Evolutionary conservation across 73 alveolate genomes (phyloP).

Genomic region (Tetrahymena thermophila): DNA sequence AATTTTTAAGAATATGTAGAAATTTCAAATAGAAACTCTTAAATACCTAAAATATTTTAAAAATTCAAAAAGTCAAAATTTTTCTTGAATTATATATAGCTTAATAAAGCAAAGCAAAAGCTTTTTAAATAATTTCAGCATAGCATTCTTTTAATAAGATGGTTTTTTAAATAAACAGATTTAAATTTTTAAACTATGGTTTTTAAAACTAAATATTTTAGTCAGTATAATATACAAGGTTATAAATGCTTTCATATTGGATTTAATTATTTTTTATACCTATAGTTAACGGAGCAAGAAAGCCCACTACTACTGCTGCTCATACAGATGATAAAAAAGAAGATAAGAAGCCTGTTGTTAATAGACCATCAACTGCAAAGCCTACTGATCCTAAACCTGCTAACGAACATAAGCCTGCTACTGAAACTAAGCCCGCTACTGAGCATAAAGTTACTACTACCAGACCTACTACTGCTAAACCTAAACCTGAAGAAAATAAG

Average conservation of each 20-base stretch:
- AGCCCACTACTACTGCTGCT: background rate
- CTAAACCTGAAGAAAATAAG: background rate
- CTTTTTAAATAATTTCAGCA: no score
- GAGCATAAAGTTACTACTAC: background rate
- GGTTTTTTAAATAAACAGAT: background rate
- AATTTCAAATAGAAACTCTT: background rate
- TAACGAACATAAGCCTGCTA: background rate
- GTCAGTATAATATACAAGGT: no score
- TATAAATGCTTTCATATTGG: no score
- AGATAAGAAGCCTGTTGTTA: background rate
- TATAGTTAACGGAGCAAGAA: background rate
- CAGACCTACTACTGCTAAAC: background rate
- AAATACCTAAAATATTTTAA: background rate
- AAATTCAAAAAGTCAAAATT: background rate
- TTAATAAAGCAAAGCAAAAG: background rate
- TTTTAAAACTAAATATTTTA: no score
- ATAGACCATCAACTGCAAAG: background rate
- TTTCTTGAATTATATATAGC: background rate
- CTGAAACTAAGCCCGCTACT: background rate
- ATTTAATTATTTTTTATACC: no score
- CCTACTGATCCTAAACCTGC: background rate
- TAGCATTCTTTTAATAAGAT: background rate
- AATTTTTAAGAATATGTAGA: background rate
- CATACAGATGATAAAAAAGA: background rate
- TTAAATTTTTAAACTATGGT: no score